Evolutionary conservation across 2,329 filamentous ascomycete species (phyloP), one percentile per base, ranked within the genome.

Genomic region (Simplicillium aogashimaense): DNA sequence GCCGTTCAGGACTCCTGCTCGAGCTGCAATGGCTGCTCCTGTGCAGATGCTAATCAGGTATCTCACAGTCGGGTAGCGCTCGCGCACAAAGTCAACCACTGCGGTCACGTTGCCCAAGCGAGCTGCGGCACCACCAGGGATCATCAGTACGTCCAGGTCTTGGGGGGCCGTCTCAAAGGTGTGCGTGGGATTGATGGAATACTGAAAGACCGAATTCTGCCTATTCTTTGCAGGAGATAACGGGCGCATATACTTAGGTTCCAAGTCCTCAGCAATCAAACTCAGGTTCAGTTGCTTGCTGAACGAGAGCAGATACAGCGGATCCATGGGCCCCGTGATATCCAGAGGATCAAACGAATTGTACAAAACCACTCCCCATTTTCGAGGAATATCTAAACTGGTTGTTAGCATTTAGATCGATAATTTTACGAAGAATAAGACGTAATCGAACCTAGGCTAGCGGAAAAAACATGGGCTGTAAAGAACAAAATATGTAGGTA

Each of bases 21-120:
- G 56, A 0, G 79, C 79, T 0, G 73, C 64, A 2, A 82, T 54
- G 2, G 69, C 69, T 5, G 73, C 65, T 0, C 81, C 81, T 2
- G 78, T 84, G 55, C 81, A 85, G 2, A 85, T 67, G 0, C 77
- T 81, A 18, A 85, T 59, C n/a, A 81, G 50, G 48, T 74, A 75
- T 46, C 67, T 58, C n/a, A 80, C 51, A 2, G 53, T 55, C 0
- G 69, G 66, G 47, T 66, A 74, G 2, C 53, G 50, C 0, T 53
- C 49, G 1, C 52, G 51, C 33, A 79, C 56, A 48, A 70, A 52
- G 33, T 45, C 18, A 2, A 73, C 55, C 0, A 65, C 57, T 1
- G 61, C 45, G 3, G 45, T 46, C 20, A 53, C 41, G 46, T 43
- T 43, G 17, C 32, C 41, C 17, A 36, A 13, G 9, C 65, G 54